A percentile compares a stretch with the other conserved stretches of the same genome.
phyloP scores from a whole-genome alignment of 306 rosid species.

The Phaseolus lunatus region DNA sequence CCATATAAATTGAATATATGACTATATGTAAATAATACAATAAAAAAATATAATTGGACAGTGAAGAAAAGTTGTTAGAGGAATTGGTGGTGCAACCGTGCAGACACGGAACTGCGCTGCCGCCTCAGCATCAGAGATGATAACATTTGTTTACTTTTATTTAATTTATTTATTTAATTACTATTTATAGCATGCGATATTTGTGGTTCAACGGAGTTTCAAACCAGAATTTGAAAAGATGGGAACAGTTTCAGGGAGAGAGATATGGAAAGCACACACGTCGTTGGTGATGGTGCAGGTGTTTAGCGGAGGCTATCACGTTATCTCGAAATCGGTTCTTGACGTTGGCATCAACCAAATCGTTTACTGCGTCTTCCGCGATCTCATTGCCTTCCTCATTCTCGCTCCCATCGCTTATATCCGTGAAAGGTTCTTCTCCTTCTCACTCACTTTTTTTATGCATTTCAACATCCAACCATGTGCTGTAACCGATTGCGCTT shows the following conservation, averaged over 20 bases:
- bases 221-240: not conserved
- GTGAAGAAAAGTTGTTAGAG: too few species aligned
- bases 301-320: conserved; percentile 84
- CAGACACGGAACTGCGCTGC: too few species aligned
- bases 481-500: too few species aligned
- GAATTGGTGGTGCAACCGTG: too few species aligned
- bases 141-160: not conserved
- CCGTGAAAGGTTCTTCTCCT: conserved; percentile 67
- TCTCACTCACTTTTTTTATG: not conserved
- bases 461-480: too few species aligned
- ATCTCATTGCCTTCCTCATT: conserved; percentile 76
- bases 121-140: too few species aligned
- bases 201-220: not conserved
- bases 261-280: conserved; percentile 68
- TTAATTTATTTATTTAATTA: not conserved
- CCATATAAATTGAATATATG: too few species aligned
- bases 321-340: conserved; percentile 86
- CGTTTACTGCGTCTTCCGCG: conserved; percentile 83
- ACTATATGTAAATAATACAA: too few species aligned
- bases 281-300: conserved; percentile 81
- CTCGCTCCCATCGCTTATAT: conserved; percentile 83
- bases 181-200: not conserved
- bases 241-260: conserved; percentile 45
- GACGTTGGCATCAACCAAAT: conserved; percentile 85
- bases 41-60: too few species aligned